Base-by-base conservation (phyloP, 1,284 basidiomycete genomes). In the Sporisorium scitamineum region DNA sequence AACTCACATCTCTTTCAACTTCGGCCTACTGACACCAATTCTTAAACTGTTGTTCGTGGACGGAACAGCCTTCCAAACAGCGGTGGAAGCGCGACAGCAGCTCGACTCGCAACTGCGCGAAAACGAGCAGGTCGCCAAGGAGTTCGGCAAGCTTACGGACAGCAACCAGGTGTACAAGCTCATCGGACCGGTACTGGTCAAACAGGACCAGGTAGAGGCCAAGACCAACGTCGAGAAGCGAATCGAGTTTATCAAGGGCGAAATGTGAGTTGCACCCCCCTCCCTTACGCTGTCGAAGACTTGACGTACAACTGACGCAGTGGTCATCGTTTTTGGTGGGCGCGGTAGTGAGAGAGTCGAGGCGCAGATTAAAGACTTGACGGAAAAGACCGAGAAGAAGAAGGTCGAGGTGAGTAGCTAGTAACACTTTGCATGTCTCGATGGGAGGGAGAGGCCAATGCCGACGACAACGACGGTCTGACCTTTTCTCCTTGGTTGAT, bases 51-150 rank as follows among this genome's bases (percentile, higher is more conserved):
- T n/a, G n/a, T n/a, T n/a, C n/a, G n/a, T n/a, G n/a, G 18, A 18
- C 26, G 9, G 9, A 13, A 8, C 61, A 77, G 80, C 78, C 7
- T 73, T 82, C 47, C 71, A 82, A 47, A 59, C 62, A 16, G 71
- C 66, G 1, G 77, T 84, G 16, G 82, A 84, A 52, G 69, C 78
- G 16, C 57, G 81, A 13, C 82, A 84, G 41, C 70, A 70, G 57
- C 80, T 84, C 34, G 70, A 81, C 47, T 80, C 94, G 0, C 95
- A 98, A 85, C 88, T 93, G 53, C 92, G 92, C 18, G 96, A 98
- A 87, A 97, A 96, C 86, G 92, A 95, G 85, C 88, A 91, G 62
- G 96, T 98, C 41, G 91, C 94, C 81, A 94, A 96, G 94, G 95
- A 97, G 87, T 95, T 98, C 82, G 87, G 87, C n/a, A 87, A 88